Conservation (phyloP, 73 alveolate genomes). For the Stentor coeruleus region DNA sequence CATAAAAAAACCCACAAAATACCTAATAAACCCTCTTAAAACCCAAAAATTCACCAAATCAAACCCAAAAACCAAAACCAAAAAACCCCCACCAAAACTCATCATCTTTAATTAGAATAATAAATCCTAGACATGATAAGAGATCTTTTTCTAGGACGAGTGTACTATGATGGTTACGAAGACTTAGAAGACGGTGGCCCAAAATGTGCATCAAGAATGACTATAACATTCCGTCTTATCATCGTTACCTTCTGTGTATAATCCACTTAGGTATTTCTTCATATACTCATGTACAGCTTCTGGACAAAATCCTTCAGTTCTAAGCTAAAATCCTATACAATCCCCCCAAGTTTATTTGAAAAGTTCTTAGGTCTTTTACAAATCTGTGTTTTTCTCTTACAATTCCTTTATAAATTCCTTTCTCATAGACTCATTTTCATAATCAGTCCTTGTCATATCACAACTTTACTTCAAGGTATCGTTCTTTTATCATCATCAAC, state of each 20-base stretch:
- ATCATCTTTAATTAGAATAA: no score
- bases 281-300: neutral
- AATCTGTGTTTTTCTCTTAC: neutral
- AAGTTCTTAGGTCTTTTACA: neutral
- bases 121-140: neutral
- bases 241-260: neutral
- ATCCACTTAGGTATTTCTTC: neutral
- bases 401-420: neutral
- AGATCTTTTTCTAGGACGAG: neutral
- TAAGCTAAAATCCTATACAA: neutral
- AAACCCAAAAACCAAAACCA: no score
- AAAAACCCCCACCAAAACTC: no score
- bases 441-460: neutral
- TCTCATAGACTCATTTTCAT: neutral
- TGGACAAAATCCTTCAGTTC: neutral
- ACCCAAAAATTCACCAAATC: no score
- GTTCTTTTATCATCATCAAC: neutral
- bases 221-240: neutral
- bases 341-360: neutral
- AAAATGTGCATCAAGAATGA: neutral
- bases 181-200: neutral
- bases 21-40: no score
- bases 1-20: no score
- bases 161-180: neutral
- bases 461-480: neutral